phyloP scores from a whole-genome alignment of 1,284 basidiomycete species.

The Heterobasidion irregulare region DNA sequence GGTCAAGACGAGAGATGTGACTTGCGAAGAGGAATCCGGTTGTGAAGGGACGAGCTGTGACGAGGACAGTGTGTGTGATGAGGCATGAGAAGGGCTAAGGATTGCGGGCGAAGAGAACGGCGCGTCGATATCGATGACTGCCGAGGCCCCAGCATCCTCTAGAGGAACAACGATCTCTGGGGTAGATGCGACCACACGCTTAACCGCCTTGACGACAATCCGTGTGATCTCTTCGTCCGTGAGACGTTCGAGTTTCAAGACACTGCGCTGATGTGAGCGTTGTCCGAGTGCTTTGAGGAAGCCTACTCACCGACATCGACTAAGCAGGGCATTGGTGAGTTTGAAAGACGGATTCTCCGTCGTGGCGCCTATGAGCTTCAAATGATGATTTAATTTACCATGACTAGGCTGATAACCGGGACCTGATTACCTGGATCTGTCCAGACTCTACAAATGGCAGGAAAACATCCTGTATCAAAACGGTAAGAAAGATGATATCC shows the following conservation, averaged over 20 bases:
- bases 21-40: not conserved
- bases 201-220: slow-evolving; percentile 45
- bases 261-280: slow-evolving; percentile 25
- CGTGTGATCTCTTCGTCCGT: slow-evolving; percentile 46
- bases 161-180: not conserved
- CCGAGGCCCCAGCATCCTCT: not conserved
- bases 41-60: not conserved
- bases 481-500: not conserved
- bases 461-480: slow-evolving; percentile 54
- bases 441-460: slow-evolving; percentile 78
- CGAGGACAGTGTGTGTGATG: not conserved
- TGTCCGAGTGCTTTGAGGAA: not conserved
- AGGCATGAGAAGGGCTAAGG: slow-evolving; percentile 3
- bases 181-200: slow-evolving; percentile 23
- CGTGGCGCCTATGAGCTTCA: slow-evolving; percentile 76
- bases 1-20: slow-evolving; percentile 3
- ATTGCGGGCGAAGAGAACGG: slow-evolving; percentile 10
- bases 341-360: slow-evolving; percentile 93
- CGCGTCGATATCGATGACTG: slow-evolving; percentile 6
- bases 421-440: slow-evolving; percentile 48
- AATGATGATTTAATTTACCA: slow-evolving; percentile 13
- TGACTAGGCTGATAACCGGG: not conserved
- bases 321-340: slow-evolving; percentile 68
- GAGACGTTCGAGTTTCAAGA: slow-evolving; percentile 57
- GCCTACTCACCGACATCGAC: slow-evolving; percentile 63